A percentile compares a stretch with the other conserved stretches of the same genome.
Conservation (phyloP, 2,329 filamentous ascomycete species). For the Pseudocercospora cruenta region DNA sequence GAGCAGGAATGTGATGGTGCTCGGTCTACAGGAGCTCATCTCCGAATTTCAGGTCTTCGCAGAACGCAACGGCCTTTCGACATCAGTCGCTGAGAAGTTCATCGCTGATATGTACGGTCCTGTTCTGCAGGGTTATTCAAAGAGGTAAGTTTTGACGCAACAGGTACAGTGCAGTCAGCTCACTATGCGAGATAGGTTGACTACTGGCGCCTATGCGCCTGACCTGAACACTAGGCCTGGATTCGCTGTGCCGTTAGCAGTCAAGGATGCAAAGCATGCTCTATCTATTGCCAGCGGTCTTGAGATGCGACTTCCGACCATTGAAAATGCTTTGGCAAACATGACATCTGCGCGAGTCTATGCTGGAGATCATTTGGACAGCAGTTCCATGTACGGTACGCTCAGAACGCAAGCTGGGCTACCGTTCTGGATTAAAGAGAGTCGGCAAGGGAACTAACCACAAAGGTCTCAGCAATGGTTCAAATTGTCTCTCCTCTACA, state of each 20-base stretch:
- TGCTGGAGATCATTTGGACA: constrained; percentile 2
- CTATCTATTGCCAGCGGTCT: constrained; percentile 13
- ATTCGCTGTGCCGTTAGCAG: constrained; percentile 20
- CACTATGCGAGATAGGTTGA: constrained; percentile 37
- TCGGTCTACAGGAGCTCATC: constrained; percentile 51
- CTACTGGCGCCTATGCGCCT: constrained; percentile 48
- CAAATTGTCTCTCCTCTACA: too few relatives aligned
- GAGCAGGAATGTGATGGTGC: constrained; percentile 49
- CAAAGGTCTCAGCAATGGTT: too few relatives aligned
- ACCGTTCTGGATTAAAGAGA: background rate
- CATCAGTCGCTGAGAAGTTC: constrained; percentile 46
- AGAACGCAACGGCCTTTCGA: constrained; percentile 50
- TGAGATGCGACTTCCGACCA: constrained; percentile 19
- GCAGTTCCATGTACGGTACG: constrained; percentile 7
- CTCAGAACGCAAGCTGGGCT: constrained; percentile 4
- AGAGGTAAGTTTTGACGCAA: background rate
- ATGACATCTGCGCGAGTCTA: constrained; percentile 20
- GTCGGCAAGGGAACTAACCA: constrained; percentile 13
- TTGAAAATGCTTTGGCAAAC: constrained; percentile 14
- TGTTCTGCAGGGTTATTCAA: background rate
- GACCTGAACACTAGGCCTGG: constrained; percentile 32
- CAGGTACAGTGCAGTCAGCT: too few relatives aligned
- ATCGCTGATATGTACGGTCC: constrained; percentile 44
- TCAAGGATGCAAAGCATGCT: constrained; percentile 25
- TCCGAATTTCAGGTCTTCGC: constrained; percentile 53